phyloP scores from a whole-genome alignment of 2,329 filamentous ascomycete species.

The Trichophyton mentagrophytes region DNA sequence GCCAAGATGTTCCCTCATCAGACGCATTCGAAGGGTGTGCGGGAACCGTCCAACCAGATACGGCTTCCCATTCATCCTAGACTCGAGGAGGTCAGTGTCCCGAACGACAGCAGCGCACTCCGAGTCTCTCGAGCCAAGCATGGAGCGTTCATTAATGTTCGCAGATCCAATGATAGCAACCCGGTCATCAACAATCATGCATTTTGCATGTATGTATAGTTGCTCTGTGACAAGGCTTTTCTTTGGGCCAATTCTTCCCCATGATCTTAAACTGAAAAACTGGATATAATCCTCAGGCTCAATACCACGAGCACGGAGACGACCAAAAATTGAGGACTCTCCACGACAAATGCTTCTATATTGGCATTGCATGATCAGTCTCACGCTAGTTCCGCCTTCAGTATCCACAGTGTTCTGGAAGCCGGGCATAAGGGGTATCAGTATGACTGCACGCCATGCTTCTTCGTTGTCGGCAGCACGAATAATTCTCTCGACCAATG shows the following conservation, averaged over 20 bases:
- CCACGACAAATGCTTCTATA: slow-evolving; percentile 93
- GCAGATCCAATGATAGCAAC: slow-evolving; percentile 69
- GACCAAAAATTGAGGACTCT: slow-evolving; percentile 77
- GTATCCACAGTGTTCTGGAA: slow-evolving; percentile 85
- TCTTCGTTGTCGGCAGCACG: slow-evolving; percentile 66
- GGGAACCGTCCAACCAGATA: slow-evolving; percentile 66
- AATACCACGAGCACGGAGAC: slow-evolving; percentile 59
- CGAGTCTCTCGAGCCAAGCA: slow-evolving; percentile 72
- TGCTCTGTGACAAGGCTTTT: slow-evolving; percentile 70
- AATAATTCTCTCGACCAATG: slow-evolving; percentile 84
- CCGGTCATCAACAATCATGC: slow-evolving; percentile 67
- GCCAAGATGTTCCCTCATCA: slow-evolving; percentile 87
- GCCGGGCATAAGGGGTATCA: slow-evolving; percentile 84
- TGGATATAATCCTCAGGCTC: slow-evolving; percentile 75
- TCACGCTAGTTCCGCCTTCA: slow-evolving; percentile 69
- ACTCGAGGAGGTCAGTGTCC: slow-evolving; percentile 57
- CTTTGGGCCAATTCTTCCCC: slow-evolving; percentile 81
- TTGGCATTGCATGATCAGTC: slow-evolving; percentile 97
- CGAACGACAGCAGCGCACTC: slow-evolving; percentile 82
- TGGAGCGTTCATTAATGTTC: slow-evolving; percentile 59
- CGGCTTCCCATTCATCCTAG: slow-evolving; percentile 58
- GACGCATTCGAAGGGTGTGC: slow-evolving; percentile 64
- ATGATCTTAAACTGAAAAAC: slow-evolving; percentile 85
- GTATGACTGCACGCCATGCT: slow-evolving; percentile 79
- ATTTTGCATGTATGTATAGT: slow-evolving; percentile 85